Conservation (phyloP, 306 rosid species). For the Acacia crassicarpa region DNA sequence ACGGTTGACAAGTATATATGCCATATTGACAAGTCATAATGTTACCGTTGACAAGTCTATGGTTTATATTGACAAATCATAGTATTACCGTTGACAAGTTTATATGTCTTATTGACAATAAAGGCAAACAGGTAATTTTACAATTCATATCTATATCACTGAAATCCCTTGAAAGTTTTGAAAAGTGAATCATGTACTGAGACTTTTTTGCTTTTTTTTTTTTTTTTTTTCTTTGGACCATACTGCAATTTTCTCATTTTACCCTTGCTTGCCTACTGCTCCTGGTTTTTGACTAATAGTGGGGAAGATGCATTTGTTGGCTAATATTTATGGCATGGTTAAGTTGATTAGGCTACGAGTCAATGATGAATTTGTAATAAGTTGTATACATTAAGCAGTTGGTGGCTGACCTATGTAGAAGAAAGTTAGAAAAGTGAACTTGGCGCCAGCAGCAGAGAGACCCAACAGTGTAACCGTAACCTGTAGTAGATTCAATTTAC, state of each 20-base stretch:
- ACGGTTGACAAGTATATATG: too few species aligned
- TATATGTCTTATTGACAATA: too few species aligned
- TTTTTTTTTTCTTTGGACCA: too few species aligned
- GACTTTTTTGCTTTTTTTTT: too few species aligned
- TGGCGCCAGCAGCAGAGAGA: conserved; percentile 44
- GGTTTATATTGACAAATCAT: too few species aligned
- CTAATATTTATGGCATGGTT: neutral
- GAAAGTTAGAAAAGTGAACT: conserved; percentile 44
- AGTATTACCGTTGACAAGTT: too few species aligned
- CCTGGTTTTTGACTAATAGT: neutral
- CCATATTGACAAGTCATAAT: too few species aligned
- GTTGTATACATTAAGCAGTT: neutral
- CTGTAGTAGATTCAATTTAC: conserved; percentile 45
- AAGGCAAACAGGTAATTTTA: too few species aligned
- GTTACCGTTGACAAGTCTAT: too few species aligned
- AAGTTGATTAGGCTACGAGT: neutral
- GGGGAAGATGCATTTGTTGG: neutral
- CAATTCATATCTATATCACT: too few species aligned
- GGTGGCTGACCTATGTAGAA: conserved; percentile 50
- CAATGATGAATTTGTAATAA: neutral
- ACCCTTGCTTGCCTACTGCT: neutral
- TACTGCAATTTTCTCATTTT: neutral
- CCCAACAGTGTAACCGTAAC: conserved; percentile 41
- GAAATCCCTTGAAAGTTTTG: too few species aligned
- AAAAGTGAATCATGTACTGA: too few species aligned